These are phyloP conservation scores for Ceratobasidium sp. DNA, from an alignment of 1,284 basidiomycete species.

Conservation along the genomic window DNA sequence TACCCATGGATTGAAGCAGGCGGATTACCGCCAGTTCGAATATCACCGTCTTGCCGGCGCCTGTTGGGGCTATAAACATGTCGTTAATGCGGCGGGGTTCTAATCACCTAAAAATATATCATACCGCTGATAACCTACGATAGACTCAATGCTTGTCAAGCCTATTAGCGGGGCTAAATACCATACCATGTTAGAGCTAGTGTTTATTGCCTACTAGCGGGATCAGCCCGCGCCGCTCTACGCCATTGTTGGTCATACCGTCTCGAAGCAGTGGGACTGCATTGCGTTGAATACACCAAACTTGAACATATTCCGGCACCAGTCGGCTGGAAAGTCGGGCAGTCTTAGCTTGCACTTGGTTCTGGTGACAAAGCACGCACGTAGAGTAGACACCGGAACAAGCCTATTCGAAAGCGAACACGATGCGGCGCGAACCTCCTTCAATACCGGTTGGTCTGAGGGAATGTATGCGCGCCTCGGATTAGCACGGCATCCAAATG, in stretches of 20 bases:
- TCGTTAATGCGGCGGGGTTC: not conserved
- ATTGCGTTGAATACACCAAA: slow-evolving; percentile 90
- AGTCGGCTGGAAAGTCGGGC: slow-evolving; percentile 67
- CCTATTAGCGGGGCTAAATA: slow-evolving; percentile 10
- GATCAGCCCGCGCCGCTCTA: not conserved
- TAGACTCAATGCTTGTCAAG: slow-evolving; percentile 39
- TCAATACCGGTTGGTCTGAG: not conserved
- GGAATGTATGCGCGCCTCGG: slow-evolving; percentile 16
- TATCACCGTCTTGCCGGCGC: slow-evolving; percentile 90
- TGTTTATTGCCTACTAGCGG: slow-evolving; percentile 63
- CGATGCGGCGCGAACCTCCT: not conserved
- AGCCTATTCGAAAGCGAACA: slow-evolving; percentile 4
- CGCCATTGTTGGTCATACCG: slow-evolving; percentile 53
- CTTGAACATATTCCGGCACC: slow-evolving; percentile 80
- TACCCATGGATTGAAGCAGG: slow-evolving; percentile 63
- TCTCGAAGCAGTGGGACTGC: slow-evolving; percentile 81
- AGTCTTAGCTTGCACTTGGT: not conserved
- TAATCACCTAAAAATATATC: slow-evolving; percentile 42
- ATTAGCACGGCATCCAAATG: not conserved
- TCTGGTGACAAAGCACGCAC: slow-evolving; percentile 1
- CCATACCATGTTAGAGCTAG: slow-evolving; percentile 75
- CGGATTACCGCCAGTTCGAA: slow-evolving; percentile 91
- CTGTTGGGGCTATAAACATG: slow-evolving; percentile 74
- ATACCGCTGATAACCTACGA: slow-evolving; percentile 76
- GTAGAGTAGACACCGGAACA: slow-evolving; percentile 38